Evolutionary conservation across 192 early-diverging fungal species (phyloP).

Genomic region (Entomortierella parvispora): DNA sequence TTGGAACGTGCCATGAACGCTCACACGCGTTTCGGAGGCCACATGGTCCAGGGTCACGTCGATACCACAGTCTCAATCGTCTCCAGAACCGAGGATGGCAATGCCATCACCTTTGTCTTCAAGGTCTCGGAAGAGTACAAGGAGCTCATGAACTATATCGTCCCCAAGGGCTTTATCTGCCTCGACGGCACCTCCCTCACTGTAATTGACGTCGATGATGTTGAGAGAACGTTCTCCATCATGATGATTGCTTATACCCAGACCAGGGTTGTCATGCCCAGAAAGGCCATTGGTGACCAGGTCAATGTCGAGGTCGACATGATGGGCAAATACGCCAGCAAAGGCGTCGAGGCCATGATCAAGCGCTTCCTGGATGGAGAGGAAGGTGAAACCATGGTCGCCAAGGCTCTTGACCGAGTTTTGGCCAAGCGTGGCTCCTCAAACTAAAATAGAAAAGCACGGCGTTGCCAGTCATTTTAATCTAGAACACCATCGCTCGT

Average conservation of each 20-base stretch:
- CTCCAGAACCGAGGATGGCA: conserved; percentile 84
- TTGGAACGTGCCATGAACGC: conserved; percentile 93
- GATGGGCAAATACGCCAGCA: conserved; percentile 91
- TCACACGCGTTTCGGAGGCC: conserved; percentile 92
- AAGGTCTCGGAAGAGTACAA: conserved; percentile 56
- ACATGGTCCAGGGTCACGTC: conserved; percentile 95
- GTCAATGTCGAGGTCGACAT: conserved; percentile 99
- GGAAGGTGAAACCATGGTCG: conserved; percentile 43
- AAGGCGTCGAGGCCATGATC: conserved; percentile 81
- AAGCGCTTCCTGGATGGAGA: conserved; percentile 59
- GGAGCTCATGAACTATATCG: conserved; percentile 81
- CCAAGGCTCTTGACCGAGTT: conserved; percentile 42
- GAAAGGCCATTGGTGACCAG: conserved; percentile 71
- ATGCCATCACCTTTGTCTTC: conserved; percentile 80
- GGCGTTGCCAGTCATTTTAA: too few relatives aligned
- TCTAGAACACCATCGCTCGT: too few relatives aligned
- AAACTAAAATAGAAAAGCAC: neutral
- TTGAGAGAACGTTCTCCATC: conserved; percentile 80
- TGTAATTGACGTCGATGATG: conserved; percentile 86
- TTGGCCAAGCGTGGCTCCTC: conserved; percentile 40
- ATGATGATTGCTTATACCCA: conserved; percentile 98
- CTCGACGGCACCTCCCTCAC: conserved; percentile 97
- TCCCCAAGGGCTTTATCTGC: conserved; percentile 95
- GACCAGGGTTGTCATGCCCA: conserved; percentile 81
- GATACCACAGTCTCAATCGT: conserved; percentile 85